Evolutionary conservation across 2,329 filamentous ascomycete species (phyloP), one percentile per base, ranked within the genome.

Genomic region (Pestalotiopsis sp.): DNA sequence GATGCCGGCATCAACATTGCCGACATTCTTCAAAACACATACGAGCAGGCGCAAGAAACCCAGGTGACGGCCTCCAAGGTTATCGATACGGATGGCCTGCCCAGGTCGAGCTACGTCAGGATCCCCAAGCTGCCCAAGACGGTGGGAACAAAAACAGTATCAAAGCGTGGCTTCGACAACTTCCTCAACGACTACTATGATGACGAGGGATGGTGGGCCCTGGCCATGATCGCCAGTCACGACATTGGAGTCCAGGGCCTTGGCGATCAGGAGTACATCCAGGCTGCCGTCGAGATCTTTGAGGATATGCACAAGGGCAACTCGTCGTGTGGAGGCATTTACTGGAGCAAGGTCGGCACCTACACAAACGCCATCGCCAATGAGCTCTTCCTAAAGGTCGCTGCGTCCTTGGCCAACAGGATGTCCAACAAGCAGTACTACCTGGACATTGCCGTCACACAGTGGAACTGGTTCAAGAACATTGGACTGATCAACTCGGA

Each of bases 201-300:
- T 73, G 88, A 90, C 74, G 86, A 88, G 76, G 84, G 88, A 41
- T 90, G 88, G 88, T 91, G 88, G 88, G 88, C 84, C 2, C 80
- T 90, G 65, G 88, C 83, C 14, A 85, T 85, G 82, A 84, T 89
- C 66, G 80, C 83, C 36, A 79, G 83, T 1, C 87, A 82, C 71
- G 87, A 89, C 74, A 77, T 84, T 12, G 88, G 82, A 0, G 68
- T 69, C 7, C 64, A 63, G 38, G 69, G 68, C 56, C 64, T 78
- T 11, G 76, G 78, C 5, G 75, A 84, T n/a, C 45, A 72, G 2
- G 77, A 77, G 39, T 89, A 87, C 72, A 82, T 89, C 9, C 71
- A 82, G 62, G 80, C 81, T 56, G 86, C 87, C 3, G 81, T 83
- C 70, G 70, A 76, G 25, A 84, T 89, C 66, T 88, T 87, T 68